These are phyloP conservation scores for Auriculariales sp. DNA, from an alignment of 768 basidiomycete genomes.

Conservation along the genomic window DNA sequence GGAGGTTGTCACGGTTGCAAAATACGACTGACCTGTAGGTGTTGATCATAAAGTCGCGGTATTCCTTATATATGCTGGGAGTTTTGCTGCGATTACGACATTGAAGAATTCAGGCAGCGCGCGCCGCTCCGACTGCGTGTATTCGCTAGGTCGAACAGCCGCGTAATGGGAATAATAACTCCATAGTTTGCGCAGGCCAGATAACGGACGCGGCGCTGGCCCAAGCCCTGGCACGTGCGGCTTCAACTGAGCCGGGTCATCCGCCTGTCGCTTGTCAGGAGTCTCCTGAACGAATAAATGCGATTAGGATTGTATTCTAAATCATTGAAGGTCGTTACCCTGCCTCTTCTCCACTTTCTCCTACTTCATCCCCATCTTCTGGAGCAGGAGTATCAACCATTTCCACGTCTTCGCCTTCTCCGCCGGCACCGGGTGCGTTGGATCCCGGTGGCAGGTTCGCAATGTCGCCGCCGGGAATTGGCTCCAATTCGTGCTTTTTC, in stretches of 20 bases:
- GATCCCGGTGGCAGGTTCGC: slow-evolving; percentile 45
- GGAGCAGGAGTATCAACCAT: neutral
- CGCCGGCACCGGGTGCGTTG: slow-evolving; percentile 13
- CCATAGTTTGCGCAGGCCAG: slow-evolving; percentile 98
- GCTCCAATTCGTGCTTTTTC: slow-evolving; percentile 81
- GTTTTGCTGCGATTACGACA: slow-evolving; percentile 87
- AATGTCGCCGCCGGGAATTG: slow-evolving; percentile 63
- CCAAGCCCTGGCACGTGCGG: slow-evolving; percentile 64
- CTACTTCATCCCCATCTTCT: no score
- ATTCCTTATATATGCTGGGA: slow-evolving; percentile 95
- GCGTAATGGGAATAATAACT: slow-evolving; percentile 90
- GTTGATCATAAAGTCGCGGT: slow-evolving; percentile 99
- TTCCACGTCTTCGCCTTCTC: neutral
- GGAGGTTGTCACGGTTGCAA: no score
- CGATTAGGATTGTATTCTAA: no score
- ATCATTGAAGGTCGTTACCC: no score
- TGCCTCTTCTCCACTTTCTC: no score
- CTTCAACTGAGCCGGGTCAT: slow-evolving; percentile 73
- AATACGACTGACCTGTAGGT: no score
- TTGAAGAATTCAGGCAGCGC: slow-evolving; percentile 98
- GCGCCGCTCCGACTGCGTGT: slow-evolving; percentile 79
- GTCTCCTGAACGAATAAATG: slow-evolving; percentile 66
- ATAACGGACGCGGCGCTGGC: slow-evolving; percentile 82
- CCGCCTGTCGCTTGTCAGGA: slow-evolving; percentile 61
- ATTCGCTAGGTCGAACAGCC: slow-evolving; percentile 98